Percentiles rank a stretch among this genome's conserved stretches.
phyloP scores from a whole-genome alignment of 2,329 filamentous ascomycete genomes.

The Penicillium sp. region DNA sequence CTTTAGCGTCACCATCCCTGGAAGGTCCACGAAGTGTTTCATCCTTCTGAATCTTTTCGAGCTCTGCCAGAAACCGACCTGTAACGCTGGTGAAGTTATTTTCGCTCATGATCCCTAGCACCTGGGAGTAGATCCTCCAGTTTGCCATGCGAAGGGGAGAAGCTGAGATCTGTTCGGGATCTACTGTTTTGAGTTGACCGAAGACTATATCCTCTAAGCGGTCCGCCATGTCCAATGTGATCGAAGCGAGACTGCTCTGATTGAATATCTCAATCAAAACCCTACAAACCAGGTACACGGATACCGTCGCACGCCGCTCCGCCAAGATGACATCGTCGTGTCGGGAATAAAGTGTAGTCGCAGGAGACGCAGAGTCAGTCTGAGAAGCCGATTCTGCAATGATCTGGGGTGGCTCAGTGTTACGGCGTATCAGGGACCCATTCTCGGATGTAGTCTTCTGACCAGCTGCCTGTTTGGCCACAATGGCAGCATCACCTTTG shows the following conservation, averaged over 20 bases:
- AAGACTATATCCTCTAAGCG: slow-evolving; percentile 94
- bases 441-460: too few species aligned
- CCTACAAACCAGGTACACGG: slow-evolving; percentile 89
- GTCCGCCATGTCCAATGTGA: slow-evolving; percentile 85
- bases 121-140: slow-evolving; percentile 85
- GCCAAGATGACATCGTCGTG: slow-evolving; percentile 69
- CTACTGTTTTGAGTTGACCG: slow-evolving; percentile 80
- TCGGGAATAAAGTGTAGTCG: too few species aligned
- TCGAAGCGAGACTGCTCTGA: slow-evolving; percentile 71
- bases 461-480: slow-evolving; percentile 52
- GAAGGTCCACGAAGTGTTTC: slow-evolving; percentile 42
- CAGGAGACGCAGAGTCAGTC: too few species aligned
- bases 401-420: slow-evolving; percentile 62
- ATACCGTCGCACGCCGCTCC: slow-evolving; percentile 83
- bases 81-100: slow-evolving; percentile 81
- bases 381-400: slow-evolving; percentile 31
- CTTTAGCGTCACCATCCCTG: slow-evolving; percentile 65
- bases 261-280: slow-evolving; percentile 89
- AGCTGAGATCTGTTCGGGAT: slow-evolving; percentile 61
- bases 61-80: slow-evolving; percentile 68
- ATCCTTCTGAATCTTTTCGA: slow-evolving; percentile 69
- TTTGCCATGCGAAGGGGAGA: slow-evolving; percentile 84
- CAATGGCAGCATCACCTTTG: slow-evolving; percentile 79
- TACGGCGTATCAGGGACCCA: slow-evolving; percentile 53
- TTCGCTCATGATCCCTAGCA: slow-evolving; percentile 89